Base-by-base conservation (phyloP, 129 eudicot genomes). In the Tagetes patula region DNA sequence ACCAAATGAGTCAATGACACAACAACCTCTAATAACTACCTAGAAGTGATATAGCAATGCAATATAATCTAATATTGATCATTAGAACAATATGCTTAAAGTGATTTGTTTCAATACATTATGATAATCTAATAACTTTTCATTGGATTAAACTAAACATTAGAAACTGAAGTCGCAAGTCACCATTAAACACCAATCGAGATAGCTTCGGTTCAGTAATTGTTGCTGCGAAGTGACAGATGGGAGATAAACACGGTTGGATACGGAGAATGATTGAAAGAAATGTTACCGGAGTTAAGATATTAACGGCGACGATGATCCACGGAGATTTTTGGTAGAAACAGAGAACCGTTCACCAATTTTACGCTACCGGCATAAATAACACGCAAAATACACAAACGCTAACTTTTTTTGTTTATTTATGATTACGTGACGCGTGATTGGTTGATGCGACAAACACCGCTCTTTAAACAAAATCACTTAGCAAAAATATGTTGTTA, bases 241-340 rank as follows among this genome's bases (percentile, higher is more conserved):
- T 10, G 27, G 43, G 30, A 10, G 50, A 12, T 55, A 40, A 27
- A 67, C 14, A 55, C 3, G 36, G 64, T 38, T 5, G 31, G 13
- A 31, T 1, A 6, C 1, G 31, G 31, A 55, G 43, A 14, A 40
- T 30, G 27, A 62, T 46, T 1, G 8, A 38, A 33, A 46, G 30
- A 62, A 20, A 20, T 9, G 62, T 47, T 62, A 62, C 78, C 62
- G 78, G 71, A 20, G 62, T 47, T 30, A 46, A 68, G 48, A 74
- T 46, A 62, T 4, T 5, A 27, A 62, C 78, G 78, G 62, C 50
- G 78, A 39, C n/a, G 50, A 36, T 20, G 0, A 70, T 9, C 70
- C 39, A 50, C 50, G 78, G 70, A 59, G 62, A 62, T 46, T 62
- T 47, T 47, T 11, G 48, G 14, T 6, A 70, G 59, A 8, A 61